Base-by-base conservation (phyloP, 192 early-diverging fungal genomes). In the Funneliformis mosseae region DNA sequence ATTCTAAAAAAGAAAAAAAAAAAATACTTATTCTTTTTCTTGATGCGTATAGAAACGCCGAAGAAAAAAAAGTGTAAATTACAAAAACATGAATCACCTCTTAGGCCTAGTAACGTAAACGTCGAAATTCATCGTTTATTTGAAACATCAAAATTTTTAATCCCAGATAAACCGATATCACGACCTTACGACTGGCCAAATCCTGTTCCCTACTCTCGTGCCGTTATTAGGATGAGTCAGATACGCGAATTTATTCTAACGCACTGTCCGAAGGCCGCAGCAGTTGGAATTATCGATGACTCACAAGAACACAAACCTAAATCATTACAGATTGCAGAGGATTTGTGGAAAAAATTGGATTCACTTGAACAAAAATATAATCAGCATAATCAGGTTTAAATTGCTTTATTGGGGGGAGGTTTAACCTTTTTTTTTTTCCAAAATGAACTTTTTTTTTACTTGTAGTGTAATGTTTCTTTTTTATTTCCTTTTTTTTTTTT, bases 231-330 rank as follows among this genome's bases (percentile, higher is more conserved):
- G 21, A 39, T 69, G 39, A 39, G 33, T 41, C 67, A 69, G 42
- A 69, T 69, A 21, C 67, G 67, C 2, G 67, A 69, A 39, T 69
- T 69, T 69, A 69, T 69, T 42, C n/a, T 69, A 39, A 69, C 67
- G 21, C 67, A 69, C 38, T 69, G 67, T 69, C 67, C 67, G 1
- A 39, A 28, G 21, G 67, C 67, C 5, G 39, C 27, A 4, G 38
- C 11, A 41, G 38, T 69, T 21, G 38, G 38, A 21, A 69, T 16
- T 69, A 38, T 16, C 0, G 67, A 69, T 69, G 38, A 38, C 4
- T 64, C 62, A 1, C 27, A n/a, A 11, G 23, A 64, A 64, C 62
- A 10, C 11, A 28, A 39, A 39, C 67, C 39, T 18, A 21, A 39
- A 69, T 69, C 67, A 69, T 41, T 69, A 41, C 12, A 69, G 21